A percentile compares a stretch with the other conserved stretches of the same genome.
These are phyloP conservation scores for Penicillium hesseltinei DNA, from an alignment of 2,329 filamentous ascomycete genomes.

Conservation along the genomic window DNA sequence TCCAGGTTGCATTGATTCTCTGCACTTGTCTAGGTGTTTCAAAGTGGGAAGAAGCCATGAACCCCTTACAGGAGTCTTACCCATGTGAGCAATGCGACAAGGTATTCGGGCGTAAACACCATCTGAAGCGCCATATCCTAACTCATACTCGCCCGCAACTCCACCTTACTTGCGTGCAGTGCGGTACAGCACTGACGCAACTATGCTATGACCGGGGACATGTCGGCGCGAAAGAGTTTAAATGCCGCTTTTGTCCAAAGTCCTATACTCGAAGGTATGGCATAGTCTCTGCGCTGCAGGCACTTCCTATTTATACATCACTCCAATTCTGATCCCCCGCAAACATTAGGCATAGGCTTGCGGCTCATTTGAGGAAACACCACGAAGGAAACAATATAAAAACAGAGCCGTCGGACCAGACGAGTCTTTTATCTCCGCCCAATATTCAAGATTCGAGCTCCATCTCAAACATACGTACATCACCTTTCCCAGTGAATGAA, in stretches of 20 bases:
- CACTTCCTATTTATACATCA: not conserved
- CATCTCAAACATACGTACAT: not conserved
- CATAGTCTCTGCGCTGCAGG: not conserved
- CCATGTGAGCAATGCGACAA: conserved; percentile 5
- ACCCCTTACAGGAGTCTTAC: not conserved
- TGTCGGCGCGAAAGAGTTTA: not conserved
- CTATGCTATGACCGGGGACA: conserved; percentile 4
- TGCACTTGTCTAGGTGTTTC: not conserved
- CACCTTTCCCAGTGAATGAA: not conserved
- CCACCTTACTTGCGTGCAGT: conserved; percentile 3
- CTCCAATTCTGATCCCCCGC: not conserved
- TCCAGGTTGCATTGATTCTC: not conserved
- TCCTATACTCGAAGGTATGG: conserved; percentile 3
- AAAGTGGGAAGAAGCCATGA: not conserved
- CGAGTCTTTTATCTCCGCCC: not conserved
- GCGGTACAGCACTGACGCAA: not conserved
- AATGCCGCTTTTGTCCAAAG: conserved; percentile 1
- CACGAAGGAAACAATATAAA: not conserved
- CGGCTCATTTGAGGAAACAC: not conserved
- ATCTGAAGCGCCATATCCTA: conserved; percentile 5
- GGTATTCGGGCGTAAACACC: conserved; percentile 4
- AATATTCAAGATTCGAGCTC: not conserved
- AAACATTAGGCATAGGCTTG: not conserved
- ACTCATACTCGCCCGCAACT: conserved; percentile 1
- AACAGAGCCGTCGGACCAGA: not conserved